These are phyloP conservation scores for Aspergillus amoenus DNA, from an alignment of 2,329 filamentous ascomycete genomes.

Conservation along the genomic window DNA sequence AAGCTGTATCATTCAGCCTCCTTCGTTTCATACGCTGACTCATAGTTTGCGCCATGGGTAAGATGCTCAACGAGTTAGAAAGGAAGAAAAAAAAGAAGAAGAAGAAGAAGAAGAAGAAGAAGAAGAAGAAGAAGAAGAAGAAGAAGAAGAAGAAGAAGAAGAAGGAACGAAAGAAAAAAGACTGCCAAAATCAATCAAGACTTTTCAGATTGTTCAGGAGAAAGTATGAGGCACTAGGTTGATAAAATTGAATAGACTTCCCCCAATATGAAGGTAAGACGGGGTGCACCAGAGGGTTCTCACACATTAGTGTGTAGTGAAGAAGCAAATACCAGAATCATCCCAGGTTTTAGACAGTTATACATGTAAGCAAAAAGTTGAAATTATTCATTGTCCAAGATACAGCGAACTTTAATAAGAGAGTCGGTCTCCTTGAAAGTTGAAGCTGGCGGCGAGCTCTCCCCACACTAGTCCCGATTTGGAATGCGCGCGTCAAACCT, in stretches of 20 bases:
- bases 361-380: background rate
- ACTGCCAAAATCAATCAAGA: background rate
- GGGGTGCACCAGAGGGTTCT: background rate
- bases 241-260: background rate
- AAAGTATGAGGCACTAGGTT: background rate
- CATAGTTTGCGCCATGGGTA: conserved; percentile 22
- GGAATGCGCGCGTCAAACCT: conserved; percentile 7
- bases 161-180: background rate
- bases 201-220: background rate
- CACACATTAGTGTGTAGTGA: background rate
- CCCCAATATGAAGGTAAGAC: background rate
- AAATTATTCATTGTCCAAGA: background rate
- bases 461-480: conserved; percentile 4
- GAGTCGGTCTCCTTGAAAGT: background rate
- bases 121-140: background rate
- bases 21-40: conserved; percentile 29
- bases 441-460: background rate
- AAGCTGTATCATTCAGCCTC: conserved; percentile 25
- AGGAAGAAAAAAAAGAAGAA: background rate
- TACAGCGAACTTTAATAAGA: background rate
- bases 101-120: no score
- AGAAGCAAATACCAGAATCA: background rate
- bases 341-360: background rate
- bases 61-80: background rate
- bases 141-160: no score